Conservation (phyloP, 2,329 filamentous ascomycete species). For the Calonectria hawksworthii region DNA sequence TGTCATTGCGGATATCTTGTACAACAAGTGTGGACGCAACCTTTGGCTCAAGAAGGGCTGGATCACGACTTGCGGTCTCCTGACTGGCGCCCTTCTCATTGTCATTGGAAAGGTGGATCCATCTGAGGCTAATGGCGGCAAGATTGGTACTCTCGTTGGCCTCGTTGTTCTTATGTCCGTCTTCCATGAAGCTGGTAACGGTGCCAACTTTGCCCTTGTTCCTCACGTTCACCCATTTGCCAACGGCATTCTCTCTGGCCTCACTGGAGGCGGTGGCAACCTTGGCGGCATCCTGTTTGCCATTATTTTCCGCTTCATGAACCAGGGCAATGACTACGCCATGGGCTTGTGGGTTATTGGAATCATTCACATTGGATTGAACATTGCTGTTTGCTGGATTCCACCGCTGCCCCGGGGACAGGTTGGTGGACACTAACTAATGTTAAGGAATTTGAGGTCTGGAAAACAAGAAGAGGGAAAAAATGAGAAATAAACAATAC, state of each 20-base stretch:
- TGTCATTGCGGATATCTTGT: conserved; percentile 65
- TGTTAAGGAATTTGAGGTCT: background rate
- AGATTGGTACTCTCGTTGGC: conserved; percentile 75
- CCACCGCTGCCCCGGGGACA: conserved; percentile 66
- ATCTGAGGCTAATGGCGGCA: conserved; percentile 59
- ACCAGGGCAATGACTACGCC: conserved; percentile 74
- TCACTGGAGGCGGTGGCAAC: conserved; percentile 86
- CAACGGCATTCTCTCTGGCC: conserved; percentile 83
- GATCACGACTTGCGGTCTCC: conserved; percentile 66
- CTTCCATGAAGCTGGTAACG: conserved; percentile 88
- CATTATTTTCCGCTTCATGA: conserved; percentile 82
- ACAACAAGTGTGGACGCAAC: conserved; percentile 53
- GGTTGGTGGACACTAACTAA: conserved; percentile 48
- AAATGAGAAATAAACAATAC: background rate
- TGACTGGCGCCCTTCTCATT: conserved; percentile 72
- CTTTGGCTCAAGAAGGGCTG: conserved; percentile 62
- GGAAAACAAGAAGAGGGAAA: background rate
- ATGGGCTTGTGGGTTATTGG: conserved; percentile 87
- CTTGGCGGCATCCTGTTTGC: conserved; percentile 89
- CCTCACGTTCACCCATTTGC: conserved; percentile 88
- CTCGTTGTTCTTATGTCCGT: conserved; percentile 83
- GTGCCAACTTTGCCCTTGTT: conserved; percentile 87
- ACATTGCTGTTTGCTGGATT: conserved; percentile 72
- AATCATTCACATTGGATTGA: conserved; percentile 78
- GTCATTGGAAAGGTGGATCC: conserved; percentile 75